Conservation (phyloP, 495 filamentous ascomycete genomes). For the Penicillium desertorum region DNA sequence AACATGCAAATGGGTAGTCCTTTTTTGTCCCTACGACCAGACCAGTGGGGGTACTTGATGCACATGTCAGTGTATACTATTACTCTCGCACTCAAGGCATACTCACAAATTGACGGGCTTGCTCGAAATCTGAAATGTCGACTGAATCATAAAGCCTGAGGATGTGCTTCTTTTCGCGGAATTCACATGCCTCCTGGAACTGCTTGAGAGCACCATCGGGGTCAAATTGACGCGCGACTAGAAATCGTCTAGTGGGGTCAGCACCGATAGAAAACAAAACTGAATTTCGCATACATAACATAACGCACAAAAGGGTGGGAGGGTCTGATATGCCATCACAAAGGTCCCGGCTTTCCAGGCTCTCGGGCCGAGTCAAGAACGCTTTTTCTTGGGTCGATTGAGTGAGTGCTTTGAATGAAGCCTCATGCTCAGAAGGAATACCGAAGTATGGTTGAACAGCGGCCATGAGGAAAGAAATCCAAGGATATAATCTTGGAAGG, state of each 20-base stretch:
- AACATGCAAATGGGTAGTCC: constrained; percentile 33
- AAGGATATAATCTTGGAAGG: background rate
- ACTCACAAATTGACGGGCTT: constrained; percentile 27
- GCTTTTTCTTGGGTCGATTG: constrained; percentile 23
- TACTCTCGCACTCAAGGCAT: background rate
- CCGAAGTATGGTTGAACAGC: background rate
- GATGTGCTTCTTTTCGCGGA: constrained; percentile 23
- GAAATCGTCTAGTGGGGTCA: constrained; percentile 30
- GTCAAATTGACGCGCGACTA: constrained; percentile 30
- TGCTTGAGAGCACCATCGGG: constrained; percentile 21
- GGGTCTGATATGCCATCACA: constrained; percentile 32
- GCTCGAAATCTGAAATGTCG: constrained; percentile 28
- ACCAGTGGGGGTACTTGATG: constrained; percentile 37
- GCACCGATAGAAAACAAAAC: background rate
- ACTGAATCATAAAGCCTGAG: constrained; percentile 27
- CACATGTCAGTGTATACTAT: background rate
- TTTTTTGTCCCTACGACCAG: constrained; percentile 31
- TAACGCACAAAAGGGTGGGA: constrained; percentile 27
- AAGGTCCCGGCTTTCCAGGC: constrained; percentile 13
- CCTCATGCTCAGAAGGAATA: background rate
- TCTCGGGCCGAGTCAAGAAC: constrained; percentile 23
- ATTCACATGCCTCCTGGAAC: constrained; percentile 23
- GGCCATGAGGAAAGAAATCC: background rate
- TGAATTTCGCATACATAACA: constrained; percentile 4
- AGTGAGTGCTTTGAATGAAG: constrained; percentile 18